Evolutionary conservation across 2,329 filamentous ascomycete genomes (phyloP), one percentile per base, ranked within the genome.

Genomic region (Pseudogymnoascus pannorum): DNA sequence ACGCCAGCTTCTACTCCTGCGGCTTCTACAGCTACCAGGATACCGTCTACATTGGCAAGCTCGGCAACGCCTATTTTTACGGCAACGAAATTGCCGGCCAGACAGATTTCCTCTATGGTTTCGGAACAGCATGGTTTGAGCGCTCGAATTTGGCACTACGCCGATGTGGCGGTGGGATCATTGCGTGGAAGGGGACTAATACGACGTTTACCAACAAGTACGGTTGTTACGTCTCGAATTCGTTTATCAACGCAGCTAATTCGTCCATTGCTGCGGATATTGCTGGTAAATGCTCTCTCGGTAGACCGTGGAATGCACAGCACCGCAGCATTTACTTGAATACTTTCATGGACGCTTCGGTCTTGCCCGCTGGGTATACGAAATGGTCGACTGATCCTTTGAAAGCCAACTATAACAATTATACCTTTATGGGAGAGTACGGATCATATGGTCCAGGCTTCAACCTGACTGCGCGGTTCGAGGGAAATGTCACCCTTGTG

Each of bases 21-120:
- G 83, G 85, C 0, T 83, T 88, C 66, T 85, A 86, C 68, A 85
- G 81, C 62, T 88, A 85, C 67, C 86, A 88, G 72, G 86, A 89
- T 64, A 89, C 86, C 6, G 83, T 88, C 3, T 88, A 87, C 66
- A 71, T 88, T 14, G 86, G 86, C 60, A 88, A 88, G 69, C 75
- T 87, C 1, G 86, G 81, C 29, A 87, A 87, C 65, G 81, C 81
- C 0, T 88, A 87, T 72, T 85, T 89, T 71, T 79, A 84, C 69
- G 76, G 80, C 35, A 79, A 75, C 60, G 78, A 83, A 35, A 78
- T 88, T 4, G 86, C 83, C 0, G 86, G 86, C 0, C 77, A 88
- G 68, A 87, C 84, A 0, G 87, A 89, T 66, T 88, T 88, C 73
- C 74, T 88, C 18, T 88, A 87, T 68, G 85, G 85, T 7, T 87